A percentile compares a stretch with the other conserved stretches of the same genome.
These are phyloP conservation scores for Adansonia gregorii DNA, from an alignment of 441 rosid genomes.

Conservation along the genomic window DNA sequence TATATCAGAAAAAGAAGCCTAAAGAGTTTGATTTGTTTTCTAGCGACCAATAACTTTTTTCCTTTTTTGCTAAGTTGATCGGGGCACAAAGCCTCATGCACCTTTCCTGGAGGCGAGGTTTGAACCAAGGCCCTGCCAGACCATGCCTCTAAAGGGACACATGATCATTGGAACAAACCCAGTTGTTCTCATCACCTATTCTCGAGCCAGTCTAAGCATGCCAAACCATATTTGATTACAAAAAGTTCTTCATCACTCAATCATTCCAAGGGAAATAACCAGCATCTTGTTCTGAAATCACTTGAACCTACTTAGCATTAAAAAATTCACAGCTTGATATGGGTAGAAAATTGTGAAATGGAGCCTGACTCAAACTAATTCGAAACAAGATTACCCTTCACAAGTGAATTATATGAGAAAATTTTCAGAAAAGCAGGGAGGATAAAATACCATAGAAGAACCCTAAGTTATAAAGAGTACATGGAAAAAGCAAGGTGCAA, in stretches of 20 bases:
- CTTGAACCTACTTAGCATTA: conserved; percentile 13
- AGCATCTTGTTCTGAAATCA: not conserved
- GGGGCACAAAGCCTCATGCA: not conserved
- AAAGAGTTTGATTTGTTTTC: not conserved
- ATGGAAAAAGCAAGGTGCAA: conserved; percentile 4
- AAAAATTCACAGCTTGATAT: conserved; percentile 15
- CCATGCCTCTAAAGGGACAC: not conserved
- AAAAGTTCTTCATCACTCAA: not conserved
- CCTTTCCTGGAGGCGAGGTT: not conserved
- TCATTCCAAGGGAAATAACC: not conserved
- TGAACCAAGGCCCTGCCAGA: not conserved
- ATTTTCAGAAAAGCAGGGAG: conserved; percentile 6
- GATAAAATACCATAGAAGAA: conserved; percentile 10
- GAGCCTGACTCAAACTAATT: not conserved
- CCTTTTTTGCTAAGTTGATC: not conserved
- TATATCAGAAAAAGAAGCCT: not conserved
- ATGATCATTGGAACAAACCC: not conserved
- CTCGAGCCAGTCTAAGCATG: conserved; percentile 1
- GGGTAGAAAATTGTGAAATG: conserved; percentile 1
- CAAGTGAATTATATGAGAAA: not conserved
- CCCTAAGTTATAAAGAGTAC: not conserved
- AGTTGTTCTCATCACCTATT: conserved; percentile 5
- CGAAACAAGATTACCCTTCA: not conserved
- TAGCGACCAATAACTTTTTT: not conserved
- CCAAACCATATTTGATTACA: not conserved